These are phyloP conservation scores for Gymnopilus junonius DNA, from an alignment of 768 basidiomycete genomes.

Conservation along the genomic window DNA sequence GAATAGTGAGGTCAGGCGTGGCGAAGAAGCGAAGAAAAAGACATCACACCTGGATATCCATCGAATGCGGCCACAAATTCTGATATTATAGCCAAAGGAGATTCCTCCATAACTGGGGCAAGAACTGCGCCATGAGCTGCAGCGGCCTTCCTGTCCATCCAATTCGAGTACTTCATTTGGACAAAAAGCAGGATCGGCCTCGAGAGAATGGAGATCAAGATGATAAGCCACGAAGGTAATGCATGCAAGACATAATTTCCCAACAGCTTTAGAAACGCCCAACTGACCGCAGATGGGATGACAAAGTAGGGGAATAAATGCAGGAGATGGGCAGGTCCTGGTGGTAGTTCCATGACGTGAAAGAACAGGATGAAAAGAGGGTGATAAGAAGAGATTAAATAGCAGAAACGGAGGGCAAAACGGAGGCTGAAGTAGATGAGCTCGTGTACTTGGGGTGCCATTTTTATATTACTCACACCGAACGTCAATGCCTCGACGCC, in stretches of 20 bases:
- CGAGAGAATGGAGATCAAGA: conserved; percentile 7
- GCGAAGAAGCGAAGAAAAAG: background rate
- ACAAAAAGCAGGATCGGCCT: conserved; percentile 13
- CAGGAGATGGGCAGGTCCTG: conserved; percentile 17
- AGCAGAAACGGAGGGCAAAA: background rate
- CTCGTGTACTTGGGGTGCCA: conserved; percentile 5
- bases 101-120: conserved; percentile 18
- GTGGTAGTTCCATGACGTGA: conserved; percentile 19
- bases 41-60: conserved; percentile 37
- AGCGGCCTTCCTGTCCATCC: conserved; percentile 15
- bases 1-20: background rate
- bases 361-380: background rate
- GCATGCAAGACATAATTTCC: background rate
- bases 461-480: conserved; percentile 6
- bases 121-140: conserved; percentile 12
- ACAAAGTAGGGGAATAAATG: conserved; percentile 17
- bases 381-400: conserved; percentile 1
- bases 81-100: conserved; percentile 8
- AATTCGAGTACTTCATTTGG: conserved; percentile 7
- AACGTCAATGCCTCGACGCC: conserved; percentile 1
- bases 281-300: conserved; percentile 17
- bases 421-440: background rate
- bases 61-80: conserved; percentile 19
- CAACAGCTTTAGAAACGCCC: conserved; percentile 3
- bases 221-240: conserved; percentile 10